Conservation (phyloP, 345 rosid genomes). For the Capsella bursapastoris region DNA sequence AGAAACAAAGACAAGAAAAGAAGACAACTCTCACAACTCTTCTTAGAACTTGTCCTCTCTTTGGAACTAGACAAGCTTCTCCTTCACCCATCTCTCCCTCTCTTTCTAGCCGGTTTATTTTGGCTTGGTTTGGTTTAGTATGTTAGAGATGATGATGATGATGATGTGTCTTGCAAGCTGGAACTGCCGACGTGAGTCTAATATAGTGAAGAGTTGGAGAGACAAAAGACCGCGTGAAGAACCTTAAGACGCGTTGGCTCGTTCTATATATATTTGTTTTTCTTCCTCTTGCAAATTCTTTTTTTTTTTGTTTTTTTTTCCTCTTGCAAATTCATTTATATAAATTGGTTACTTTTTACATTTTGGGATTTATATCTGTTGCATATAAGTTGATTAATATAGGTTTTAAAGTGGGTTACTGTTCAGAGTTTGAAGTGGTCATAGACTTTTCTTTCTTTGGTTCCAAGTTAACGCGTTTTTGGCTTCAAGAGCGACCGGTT, state of each 20-base stretch:
- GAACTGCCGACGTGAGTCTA: conserved; percentile 42
- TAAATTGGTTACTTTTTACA: too few species aligned
- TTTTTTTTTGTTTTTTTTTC: conserved; percentile 17
- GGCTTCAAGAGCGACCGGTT: conserved; percentile 11
- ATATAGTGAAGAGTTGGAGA: conserved; percentile 34
- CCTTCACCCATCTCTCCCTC: conserved; percentile 25
- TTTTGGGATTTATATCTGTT: conserved; percentile 3
- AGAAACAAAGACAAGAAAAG: conserved; percentile 39
- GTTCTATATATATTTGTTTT: conserved; percentile 13
- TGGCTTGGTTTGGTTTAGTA: conserved; percentile 28
- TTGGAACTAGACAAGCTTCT: conserved; percentile 51
- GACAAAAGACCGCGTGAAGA: conserved; percentile 37
- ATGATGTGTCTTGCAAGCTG: conserved; percentile 39
- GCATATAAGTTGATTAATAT: conserved; percentile 10
- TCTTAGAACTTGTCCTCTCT: conserved; percentile 55
- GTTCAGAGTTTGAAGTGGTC: conserved; percentile 44
- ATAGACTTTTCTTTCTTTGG: conserved; percentile 29
- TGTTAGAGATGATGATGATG: not conserved
- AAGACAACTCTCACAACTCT: conserved; percentile 37
- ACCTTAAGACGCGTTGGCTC: conserved; percentile 39
- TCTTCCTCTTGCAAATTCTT: not conserved
- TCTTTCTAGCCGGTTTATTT: conserved; percentile 29
- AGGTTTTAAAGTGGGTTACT: conserved; percentile 25
- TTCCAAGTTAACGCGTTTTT: conserved; percentile 40
- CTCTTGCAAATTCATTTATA: not conserved